Conservation (phyloP, 306 rosid species). For the Quercus engelmannii region DNA sequence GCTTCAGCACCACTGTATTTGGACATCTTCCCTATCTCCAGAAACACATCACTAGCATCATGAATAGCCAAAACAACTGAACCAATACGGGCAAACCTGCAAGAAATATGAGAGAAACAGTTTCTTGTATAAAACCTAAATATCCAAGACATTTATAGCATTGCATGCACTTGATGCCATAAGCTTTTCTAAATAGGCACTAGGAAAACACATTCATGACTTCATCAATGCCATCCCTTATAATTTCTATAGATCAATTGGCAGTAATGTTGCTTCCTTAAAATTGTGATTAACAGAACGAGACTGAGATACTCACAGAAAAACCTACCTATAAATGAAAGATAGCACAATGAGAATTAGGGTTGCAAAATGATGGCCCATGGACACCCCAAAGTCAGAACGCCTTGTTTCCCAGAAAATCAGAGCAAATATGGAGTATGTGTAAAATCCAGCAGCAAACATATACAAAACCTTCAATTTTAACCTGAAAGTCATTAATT, state of each 20-base stretch:
- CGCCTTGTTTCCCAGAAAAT: constrained; percentile 96
- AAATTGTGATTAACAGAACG: constrained; percentile 17
- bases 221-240: constrained; percentile 3
- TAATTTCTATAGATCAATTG: constrained; percentile 1
- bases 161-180: background rate
- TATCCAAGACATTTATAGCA: background rate
- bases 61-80: constrained; percentile 93
- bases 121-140: background rate
- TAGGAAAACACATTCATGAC: background rate
- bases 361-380: constrained; percentile 91
- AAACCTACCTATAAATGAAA: constrained; percentile 66
- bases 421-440: constrained; percentile 92
- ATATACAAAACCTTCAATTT: constrained; percentile 83
- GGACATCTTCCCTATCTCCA: constrained; percentile 96
- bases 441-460: constrained; percentile 88
- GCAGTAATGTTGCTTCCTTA: background rate
- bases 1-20: constrained; percentile 79
- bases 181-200: background rate
- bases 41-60: constrained; percentile 88
- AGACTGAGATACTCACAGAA: background rate
- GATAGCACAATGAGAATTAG: constrained; percentile 75
- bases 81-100: constrained; percentile 92
- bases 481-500: constrained; percentile 58
- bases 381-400: constrained; percentile 88
- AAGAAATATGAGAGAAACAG: constrained; percentile 17